Percentiles rank a stretch among this genome's conserved stretches.
phyloP scores from a whole-genome alignment of 495 filamentous ascomycete genomes.

The Hyphodiscus hymeniophilus region DNA sequence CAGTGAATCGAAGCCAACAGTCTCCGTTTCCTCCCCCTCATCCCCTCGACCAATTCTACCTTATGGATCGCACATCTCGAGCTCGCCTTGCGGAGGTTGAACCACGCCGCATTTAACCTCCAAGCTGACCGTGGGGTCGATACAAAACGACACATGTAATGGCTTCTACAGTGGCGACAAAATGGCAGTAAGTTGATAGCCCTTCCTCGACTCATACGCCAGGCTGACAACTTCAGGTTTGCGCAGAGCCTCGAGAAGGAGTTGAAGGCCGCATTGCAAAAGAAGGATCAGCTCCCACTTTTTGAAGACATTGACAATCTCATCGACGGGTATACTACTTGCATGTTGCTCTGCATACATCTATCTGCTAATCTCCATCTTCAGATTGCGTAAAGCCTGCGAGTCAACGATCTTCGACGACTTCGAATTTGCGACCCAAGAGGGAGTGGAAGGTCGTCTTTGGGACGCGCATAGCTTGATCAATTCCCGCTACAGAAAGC shows the following conservation, averaged over 20 bases:
- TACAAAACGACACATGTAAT: constrained; percentile 4
- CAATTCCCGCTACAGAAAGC: constrained; percentile 67
- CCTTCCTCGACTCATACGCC: neutral
- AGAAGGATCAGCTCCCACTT: constrained; percentile 25
- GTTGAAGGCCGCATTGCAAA: constrained; percentile 39
- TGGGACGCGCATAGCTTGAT: constrained; percentile 75
- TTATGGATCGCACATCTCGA: constrained; percentile 19
- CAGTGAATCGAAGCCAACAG: no score
- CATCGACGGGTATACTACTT: constrained; percentile 53
- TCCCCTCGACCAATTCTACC: neutral
- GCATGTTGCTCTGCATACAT: neutral
- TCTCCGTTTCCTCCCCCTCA: neutral
- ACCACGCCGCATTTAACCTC: constrained; percentile 18
- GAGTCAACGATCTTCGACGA: constrained; percentile 66
- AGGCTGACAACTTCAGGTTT: constrained; percentile 14
- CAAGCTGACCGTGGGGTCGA: constrained; percentile 13
- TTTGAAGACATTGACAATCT: constrained; percentile 46
- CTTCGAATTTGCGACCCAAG: constrained; percentile 55
- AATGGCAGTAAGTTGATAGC: constrained; percentile 20
- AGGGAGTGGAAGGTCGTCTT: constrained; percentile 57
- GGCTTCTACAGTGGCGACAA: constrained; percentile 5
- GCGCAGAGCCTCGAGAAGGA: constrained; percentile 23
- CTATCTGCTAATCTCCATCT: neutral
- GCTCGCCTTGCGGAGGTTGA: constrained; percentile 18
- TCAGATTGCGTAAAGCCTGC: constrained; percentile 36